Conservation (phyloP, 2,329 filamentous ascomycete genomes). For the Alternaria sp. region DNA sequence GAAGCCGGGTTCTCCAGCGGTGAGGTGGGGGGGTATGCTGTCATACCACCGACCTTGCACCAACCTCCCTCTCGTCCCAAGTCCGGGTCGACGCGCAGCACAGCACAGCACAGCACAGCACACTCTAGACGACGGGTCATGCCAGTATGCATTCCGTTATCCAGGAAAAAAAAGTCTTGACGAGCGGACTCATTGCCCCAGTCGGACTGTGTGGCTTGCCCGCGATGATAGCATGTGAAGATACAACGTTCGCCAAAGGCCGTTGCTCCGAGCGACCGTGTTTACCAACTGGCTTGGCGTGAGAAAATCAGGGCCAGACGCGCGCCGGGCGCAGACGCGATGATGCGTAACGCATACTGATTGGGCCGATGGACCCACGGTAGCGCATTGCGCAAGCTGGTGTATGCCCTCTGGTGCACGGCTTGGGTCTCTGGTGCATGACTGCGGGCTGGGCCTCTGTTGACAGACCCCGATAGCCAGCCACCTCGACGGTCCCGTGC, state of each 20-base stretch:
- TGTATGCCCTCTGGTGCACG: neutral
- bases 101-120: neutral
- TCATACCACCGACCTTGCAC: slow-evolving; percentile 2
- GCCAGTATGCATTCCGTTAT: neutral
- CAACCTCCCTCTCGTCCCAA: slow-evolving; percentile 2
- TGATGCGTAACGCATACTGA: neutral
- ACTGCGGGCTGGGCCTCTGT: slow-evolving; percentile 42
- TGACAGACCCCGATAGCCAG: slow-evolving; percentile 44
- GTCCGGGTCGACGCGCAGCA: neutral
- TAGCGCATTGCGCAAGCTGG: slow-evolving; percentile 33
- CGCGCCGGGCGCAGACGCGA: neutral
- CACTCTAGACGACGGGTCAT: neutral
- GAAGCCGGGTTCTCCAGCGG: neutral
- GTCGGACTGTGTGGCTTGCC: neutral
- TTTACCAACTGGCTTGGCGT: slow-evolving; percentile 11
- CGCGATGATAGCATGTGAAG: neutral
- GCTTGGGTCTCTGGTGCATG: neutral
- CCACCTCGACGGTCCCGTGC: slow-evolving; percentile 40
- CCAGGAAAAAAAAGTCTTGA: neutral
- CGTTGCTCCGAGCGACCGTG: slow-evolving; percentile 19
- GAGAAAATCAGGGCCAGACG: neutral
- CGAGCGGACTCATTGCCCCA: neutral
- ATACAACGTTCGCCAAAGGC: neutral
- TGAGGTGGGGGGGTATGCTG: neutral
- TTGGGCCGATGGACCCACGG: slow-evolving; percentile 21